Base-by-base conservation (phyloP, 140 eudicot species). In the Senecio squalidus region DNA sequence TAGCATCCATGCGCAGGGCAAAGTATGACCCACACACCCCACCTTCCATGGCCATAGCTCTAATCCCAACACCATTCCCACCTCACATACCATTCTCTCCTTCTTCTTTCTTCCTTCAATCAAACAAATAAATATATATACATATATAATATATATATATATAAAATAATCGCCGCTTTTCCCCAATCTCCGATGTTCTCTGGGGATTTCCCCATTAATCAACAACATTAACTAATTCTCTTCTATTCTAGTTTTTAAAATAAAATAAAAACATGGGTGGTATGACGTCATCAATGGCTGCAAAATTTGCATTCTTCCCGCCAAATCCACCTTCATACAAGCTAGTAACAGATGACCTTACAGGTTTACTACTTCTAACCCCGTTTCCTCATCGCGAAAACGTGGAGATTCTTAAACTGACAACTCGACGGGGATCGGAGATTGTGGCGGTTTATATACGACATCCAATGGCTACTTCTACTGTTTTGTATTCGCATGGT, bases 211-310 rank as follows among this genome's bases (percentile, higher is more conserved):
- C 16, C 10, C 1, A 29, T 18, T 36, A 25, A 28, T 43, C 23
- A 13, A 43, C 26, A n/a, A 16, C 16, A 4, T 25, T 3, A 27
- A 40, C 27, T n/a, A n/a, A n/a, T n/a, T n/a, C n/a, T n/a, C n/a
- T n/a, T n/a, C n/a, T n/a, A n/a, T n/a, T n/a, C n/a, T n/a, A n/a
- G n/a, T n/a, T n/a, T n/a, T n/a, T n/a, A 2, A 3, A 0, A 6
- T 22, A 22, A 18, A 47, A 9, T 13, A 16, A 39, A 31, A 43
- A 9, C 34, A 88, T 88, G 97, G 97, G 97, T 18, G 97, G 97
- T 66, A 74, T 89, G 92, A 89, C 97, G 67, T 89, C 97, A 71
- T 89, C 97, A 27, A 89, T 89, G 97, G 97, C 95, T 50, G 91
- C 96, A 22, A 88, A 88, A 74, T 81, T 88, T 62, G 96, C 96